Evolutionary conservation across 1,284 basidiomycete genomes (phyloP), one percentile per base, ranked within the genome.

Genomic region (Cryptococcus wingfieldii): DNA sequence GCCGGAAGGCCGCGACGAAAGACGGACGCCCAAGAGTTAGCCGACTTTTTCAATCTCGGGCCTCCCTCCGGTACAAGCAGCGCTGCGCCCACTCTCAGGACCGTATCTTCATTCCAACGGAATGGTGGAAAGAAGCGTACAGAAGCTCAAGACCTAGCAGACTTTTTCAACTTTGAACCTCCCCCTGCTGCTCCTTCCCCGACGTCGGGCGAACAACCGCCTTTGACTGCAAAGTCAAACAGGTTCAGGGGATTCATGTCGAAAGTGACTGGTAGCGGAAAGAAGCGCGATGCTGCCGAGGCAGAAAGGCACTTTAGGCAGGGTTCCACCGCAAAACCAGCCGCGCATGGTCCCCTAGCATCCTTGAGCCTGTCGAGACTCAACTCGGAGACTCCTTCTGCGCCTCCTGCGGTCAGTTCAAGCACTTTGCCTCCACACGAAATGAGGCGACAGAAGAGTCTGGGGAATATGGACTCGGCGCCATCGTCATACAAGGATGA

Each of bases 91-190:
- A 34, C 31, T 7, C 31, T 34, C 31, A 7, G 31, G 5, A 34
- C 31, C 10, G 31, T 10, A 34, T 5, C 6, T 34, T 34, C 31
- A 2, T 7, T 7, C 4, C 31, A 34, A 34, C 31, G 31, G 10
- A 34, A 34, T 34, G 31, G 1, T 34, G 31, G 19, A 23, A 28
- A 28, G 7, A 18, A 28, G 16, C 54, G 52, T 47, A 56, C 58
- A 8, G 62, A 65, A 56, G 65, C 68, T 10, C 68, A 68, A 31
- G 75, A 77, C 23, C 58, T 77, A 28, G 72, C 71, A 1, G 68
- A 71, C 42, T 77, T 77, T 50, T 62, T 77, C 47, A 61, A 62
- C 23, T 60, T 58, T 12, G 68, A 68, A 0, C 56, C 67, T 0
- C 71, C 75, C 18, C 59, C 62, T 13, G 38, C 31, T 6, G 10